Conservation (phyloP, 2,329 filamentous ascomycete genomes). For the Hypoxylon sp. region DNA sequence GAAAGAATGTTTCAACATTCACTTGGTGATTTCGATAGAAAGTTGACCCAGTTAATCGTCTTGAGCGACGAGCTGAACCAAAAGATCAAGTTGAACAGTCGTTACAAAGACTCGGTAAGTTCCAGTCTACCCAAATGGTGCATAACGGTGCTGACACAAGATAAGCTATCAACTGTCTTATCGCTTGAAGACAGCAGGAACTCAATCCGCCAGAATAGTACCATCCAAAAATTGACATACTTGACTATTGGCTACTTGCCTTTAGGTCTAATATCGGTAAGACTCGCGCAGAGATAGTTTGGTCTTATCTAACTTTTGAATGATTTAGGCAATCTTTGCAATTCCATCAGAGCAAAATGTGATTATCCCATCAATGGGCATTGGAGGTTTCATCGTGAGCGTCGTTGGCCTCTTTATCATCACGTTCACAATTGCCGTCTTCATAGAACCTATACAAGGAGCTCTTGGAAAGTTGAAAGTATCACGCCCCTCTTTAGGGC, state of each 20-base stretch:
- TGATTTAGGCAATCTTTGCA: constrained; percentile 32
- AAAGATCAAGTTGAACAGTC: constrained; percentile 22
- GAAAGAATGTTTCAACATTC: constrained; percentile 34
- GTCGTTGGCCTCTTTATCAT: constrained; percentile 17
- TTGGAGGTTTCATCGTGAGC: constrained; percentile 19
- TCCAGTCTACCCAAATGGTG: neutral
- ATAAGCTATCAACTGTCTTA: constrained; percentile 15
- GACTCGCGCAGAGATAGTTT: neutral
- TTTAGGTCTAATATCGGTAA: constrained; percentile 23
- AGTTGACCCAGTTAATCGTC: constrained; percentile 15
- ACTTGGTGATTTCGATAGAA: constrained; percentile 26
- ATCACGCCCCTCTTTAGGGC: neutral
- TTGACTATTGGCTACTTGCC: constrained; percentile 34
- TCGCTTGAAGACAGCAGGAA: constrained; percentile 19
- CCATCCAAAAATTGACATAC: constrained; percentile 37
- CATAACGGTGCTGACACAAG: neutral
- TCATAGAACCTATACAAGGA: neutral
- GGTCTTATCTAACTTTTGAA: neutral
- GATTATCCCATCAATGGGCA: constrained; percentile 29
- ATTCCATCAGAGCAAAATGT: constrained; percentile 36
- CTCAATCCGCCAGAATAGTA: constrained; percentile 26
- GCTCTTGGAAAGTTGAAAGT: neutral
- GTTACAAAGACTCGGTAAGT: constrained; percentile 32
- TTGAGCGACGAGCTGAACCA: constrained; percentile 26
- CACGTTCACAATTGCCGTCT: constrained; percentile 17